Evolutionary conservation across 176 grass and related monocot species (phyloP), one percentile per base, ranked within the genome.

Genomic region (Guadua angustifolia): DNA sequence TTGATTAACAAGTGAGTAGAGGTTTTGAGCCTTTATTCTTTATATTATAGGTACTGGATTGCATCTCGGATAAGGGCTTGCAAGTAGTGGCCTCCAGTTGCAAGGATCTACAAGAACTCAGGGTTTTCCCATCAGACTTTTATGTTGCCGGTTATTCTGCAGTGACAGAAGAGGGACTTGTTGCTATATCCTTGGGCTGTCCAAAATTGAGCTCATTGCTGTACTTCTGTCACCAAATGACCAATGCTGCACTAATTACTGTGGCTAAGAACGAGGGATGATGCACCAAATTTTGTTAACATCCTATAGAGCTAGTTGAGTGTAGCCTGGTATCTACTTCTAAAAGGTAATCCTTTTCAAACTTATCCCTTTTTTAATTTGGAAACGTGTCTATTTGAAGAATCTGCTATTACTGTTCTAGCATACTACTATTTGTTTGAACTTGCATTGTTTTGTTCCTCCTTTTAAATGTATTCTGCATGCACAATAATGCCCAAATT

Each of bases 151-250:
- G 89, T 79, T 81, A 29, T 85, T 86, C 86, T n/a, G 46, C 82
- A 0, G 94, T 97, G 89, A 97, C 94, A 55, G 94, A 94, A 65
- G 79, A 90, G 69, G 92, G 94, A 13, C 85, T 97, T 76, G 79
- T 97, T 16, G 94, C 94, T 88, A 83, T 97, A 88, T 97, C 94
- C 21, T 70, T 38, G 74, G 94, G 94, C 38, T 97, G 94, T 80
- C 84, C 52, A 32, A 94, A 92, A 42, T 68, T 97, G 39, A 92
- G 79, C 56, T 94, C 92, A 12, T 57, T 97, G 66, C 71, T 94
- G n/a, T 97, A 97, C 80, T 97, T 94, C 32, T 97, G 94, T 79
- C 60, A 88, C 32, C 94, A 97, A 69, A 94, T 97, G 94, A 97
- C 94, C 60, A 97, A 97, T 85, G 89, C 86, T n/a, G 92, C 94